Conservation (phyloP, 2,329 filamentous ascomycete species). For the Ophiosphaerella korrae region DNA sequence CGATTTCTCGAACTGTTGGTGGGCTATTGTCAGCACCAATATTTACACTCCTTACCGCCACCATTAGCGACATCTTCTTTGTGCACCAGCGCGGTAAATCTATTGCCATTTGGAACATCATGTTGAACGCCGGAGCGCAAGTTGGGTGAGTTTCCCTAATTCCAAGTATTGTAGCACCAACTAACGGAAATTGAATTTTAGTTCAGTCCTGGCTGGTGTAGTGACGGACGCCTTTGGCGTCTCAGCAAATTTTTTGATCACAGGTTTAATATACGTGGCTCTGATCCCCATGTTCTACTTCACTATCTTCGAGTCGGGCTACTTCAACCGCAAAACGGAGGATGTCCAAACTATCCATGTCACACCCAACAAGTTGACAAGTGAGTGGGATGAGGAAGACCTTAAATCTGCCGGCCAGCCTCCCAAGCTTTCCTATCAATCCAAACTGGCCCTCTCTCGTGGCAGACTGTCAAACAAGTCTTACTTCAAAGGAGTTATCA, state of each 20-base stretch:
- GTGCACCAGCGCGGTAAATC: constrained; percentile 15
- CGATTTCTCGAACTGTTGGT: constrained; percentile 11
- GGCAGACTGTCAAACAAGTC: constrained; percentile 12
- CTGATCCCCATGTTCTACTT: constrained; percentile 14
- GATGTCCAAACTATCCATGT: constrained; percentile 4
- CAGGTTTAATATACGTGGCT: constrained; percentile 8
- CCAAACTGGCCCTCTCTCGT: constrained; percentile 9
- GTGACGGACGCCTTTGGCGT: constrained; percentile 16
- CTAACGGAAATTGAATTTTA: constrained; percentile 1
- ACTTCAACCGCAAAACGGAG: constrained; percentile 10
- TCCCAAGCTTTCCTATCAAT: constrained; percentile 4
- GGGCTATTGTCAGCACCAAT: constrained; percentile 17
- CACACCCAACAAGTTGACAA: constrained; percentile 5
- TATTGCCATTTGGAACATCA: constrained; percentile 18
- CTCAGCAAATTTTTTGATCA: constrained; percentile 13
- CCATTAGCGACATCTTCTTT: constrained; percentile 19
- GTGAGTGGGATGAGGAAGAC: constrained; percentile 12
- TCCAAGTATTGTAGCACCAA: neutral
- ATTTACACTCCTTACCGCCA: constrained; percentile 16
- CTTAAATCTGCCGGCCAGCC: constrained; percentile 6
- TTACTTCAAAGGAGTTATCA: constrained; percentile 16
- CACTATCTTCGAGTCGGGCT: constrained; percentile 15
- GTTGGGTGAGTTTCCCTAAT: constrained; percentile 8
- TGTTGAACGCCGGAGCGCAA: constrained; percentile 16
- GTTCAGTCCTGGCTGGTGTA: constrained; percentile 11